Percentiles rank a stretch among this genome's conserved stretches.
Evolutionary conservation across 225 moss, liverwort and hornwort genomes (phyloP).

Genomic region (Straminergon stramineum): DNA sequence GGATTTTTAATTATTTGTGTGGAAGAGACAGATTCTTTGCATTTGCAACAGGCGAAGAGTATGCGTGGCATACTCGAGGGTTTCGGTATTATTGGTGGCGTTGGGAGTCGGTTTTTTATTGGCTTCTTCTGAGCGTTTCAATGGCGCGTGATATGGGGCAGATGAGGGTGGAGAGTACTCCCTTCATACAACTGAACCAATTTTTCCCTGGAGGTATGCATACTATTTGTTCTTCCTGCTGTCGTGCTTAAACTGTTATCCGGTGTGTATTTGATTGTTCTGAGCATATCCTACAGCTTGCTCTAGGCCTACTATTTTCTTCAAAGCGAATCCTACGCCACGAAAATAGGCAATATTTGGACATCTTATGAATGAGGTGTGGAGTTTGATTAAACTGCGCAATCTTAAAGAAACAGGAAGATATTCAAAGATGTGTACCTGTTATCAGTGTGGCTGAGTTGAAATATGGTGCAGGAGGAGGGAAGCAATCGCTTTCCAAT

Average conservation of each 20-base stretch:
- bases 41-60: neutral
- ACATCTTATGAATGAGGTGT: neutral
- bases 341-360: too few species aligned
- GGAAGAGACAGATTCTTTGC: neutral
- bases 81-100: neutral
- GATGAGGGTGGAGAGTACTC: constrained; percentile 18
- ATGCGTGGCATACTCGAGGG: neutral
- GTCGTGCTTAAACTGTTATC: neutral
- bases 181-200: constrained; percentile 48
- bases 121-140: neutral
- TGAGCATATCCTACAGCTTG: neutral
- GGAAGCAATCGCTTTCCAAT: constrained; percentile 1
- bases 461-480: constrained; percentile 10
- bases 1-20: too few species aligned
- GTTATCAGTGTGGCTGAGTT: neutral
- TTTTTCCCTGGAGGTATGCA: constrained; percentile 66
- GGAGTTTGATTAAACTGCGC: too few species aligned
- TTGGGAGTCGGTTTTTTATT: neutral
- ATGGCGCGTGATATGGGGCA: constrained; percentile 43
- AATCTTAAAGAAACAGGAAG: too few species aligned
- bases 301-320: too few species aligned
- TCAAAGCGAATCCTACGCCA: neutral
- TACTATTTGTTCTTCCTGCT: neutral
- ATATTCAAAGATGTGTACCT: neutral
- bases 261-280: neutral